Evolutionary conservation across 169 alveolate genomes (phyloP).

Genomic region (Cryptosporidium viatorum): DNA sequence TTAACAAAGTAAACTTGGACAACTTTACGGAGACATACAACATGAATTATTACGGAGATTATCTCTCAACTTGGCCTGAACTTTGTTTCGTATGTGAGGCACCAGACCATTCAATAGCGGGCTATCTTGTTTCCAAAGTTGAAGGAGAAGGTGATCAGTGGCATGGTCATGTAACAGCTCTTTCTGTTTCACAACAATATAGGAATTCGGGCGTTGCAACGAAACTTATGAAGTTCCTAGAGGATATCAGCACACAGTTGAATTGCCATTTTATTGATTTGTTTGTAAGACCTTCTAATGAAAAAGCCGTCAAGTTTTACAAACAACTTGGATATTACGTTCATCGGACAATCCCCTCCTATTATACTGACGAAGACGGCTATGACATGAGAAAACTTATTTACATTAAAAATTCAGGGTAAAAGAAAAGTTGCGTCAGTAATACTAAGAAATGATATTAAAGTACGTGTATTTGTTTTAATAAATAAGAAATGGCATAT

Average conservation of each 20-base stretch:
- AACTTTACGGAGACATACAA: conserved; percentile 92
- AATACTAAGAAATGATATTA: background rate
- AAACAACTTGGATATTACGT: conserved; percentile 89
- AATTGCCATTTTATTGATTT: conserved; percentile 93
- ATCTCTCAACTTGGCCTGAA: conserved; percentile 93
- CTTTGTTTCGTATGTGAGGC: conserved; percentile 91
- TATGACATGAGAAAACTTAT: conserved; percentile 86
- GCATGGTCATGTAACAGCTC: conserved; percentile 97
- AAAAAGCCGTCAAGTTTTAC: conserved; percentile 91
- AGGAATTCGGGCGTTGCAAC: conserved; percentile 93
- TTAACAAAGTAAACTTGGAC: conserved; percentile 91
- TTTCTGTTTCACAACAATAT: conserved; percentile 93
- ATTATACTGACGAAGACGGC: conserved; percentile 93
- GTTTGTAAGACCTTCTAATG: conserved; percentile 93
- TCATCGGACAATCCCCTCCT: conserved; percentile 86
- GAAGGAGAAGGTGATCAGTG: conserved; percentile 92
- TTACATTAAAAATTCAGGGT: background rate
- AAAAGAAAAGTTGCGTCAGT: background rate
- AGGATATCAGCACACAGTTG: conserved; percentile 87
- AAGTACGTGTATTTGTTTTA: background rate
- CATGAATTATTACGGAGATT: conserved; percentile 89
- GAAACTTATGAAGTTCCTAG: conserved; percentile 90
- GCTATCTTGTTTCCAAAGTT: conserved; percentile 92
- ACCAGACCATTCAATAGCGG: conserved; percentile 89
- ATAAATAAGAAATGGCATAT: background rate